Conservation (phyloP, 2,329 filamentous ascomycete species). For the Colletotrichum sp. region DNA sequence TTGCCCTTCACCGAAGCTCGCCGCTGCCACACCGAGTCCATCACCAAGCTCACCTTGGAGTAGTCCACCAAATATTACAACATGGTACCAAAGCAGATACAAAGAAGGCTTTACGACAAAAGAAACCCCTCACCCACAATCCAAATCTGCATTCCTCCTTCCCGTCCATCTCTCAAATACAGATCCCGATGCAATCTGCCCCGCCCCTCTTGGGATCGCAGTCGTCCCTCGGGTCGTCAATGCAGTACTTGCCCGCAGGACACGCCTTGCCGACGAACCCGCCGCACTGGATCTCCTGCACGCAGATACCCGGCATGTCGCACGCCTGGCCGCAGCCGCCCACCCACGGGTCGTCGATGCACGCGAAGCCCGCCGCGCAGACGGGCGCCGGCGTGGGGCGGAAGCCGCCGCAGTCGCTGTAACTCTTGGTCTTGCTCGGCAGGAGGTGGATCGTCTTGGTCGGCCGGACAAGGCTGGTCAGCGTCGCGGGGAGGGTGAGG, state of each 20-base stretch:
- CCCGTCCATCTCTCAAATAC: conserved; percentile 25
- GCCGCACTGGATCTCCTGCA: conserved; percentile 25
- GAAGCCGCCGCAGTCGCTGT: conserved; percentile 36
- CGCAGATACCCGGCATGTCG: conserved; percentile 37
- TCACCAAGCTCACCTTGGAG: neutral
- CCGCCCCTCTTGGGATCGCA: conserved; percentile 34
- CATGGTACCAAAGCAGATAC: neutral
- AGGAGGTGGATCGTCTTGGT: neutral
- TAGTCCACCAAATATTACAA: neutral
- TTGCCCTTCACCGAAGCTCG: neutral
- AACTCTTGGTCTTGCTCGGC: conserved; percentile 20
- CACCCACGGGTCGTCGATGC: conserved; percentile 37
- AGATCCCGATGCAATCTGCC: conserved; percentile 34
- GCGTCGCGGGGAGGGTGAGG: neutral
- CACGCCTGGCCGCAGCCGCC: conserved; percentile 38
- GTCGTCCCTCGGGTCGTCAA: conserved; percentile 28
- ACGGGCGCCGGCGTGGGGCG: conserved; percentile 22
- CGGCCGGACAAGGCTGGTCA: neutral
- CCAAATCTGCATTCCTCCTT: neutral
- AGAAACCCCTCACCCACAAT: neutral
- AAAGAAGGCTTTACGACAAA: neutral
- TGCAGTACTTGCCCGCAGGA: conserved; percentile 28
- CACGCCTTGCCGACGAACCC: conserved; percentile 31
- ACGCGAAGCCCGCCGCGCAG: conserved; percentile 30
- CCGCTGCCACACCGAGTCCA: neutral